phyloP scores from a whole-genome alignment of 768 basidiomycete species.

The Lactarius deliciosus region DNA sequence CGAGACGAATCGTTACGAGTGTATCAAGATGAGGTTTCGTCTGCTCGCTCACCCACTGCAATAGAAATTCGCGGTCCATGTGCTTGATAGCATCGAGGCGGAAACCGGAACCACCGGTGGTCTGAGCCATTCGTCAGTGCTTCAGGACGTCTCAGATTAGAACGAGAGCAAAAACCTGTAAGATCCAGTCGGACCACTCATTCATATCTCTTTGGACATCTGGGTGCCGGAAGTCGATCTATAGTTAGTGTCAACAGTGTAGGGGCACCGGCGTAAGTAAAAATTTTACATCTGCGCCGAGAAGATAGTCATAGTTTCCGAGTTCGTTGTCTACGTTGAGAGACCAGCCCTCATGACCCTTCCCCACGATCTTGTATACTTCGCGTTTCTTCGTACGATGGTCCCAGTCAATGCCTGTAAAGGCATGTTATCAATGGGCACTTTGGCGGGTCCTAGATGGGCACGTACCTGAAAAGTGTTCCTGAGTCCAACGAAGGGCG shows the following conservation, averaged over 20 bases:
- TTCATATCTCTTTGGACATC: constrained; percentile 73
- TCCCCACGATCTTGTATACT: constrained; percentile 71
- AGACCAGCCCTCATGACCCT: constrained; percentile 79
- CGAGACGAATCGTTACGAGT: constrained; percentile 6
- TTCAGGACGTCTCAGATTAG: neutral
- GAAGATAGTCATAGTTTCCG: constrained; percentile 86
- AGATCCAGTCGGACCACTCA: constrained; percentile 77
- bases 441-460: neutral
- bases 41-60: constrained; percentile 57
- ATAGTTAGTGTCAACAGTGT: constrained; percentile 24
- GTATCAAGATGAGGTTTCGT: neutral
- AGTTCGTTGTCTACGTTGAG: constrained; percentile 73
- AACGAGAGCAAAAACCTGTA: constrained; percentile 43
- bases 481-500: constrained; percentile 65
- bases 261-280: neutral
- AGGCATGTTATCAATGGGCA: neutral
- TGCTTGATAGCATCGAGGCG: constrained; percentile 93
- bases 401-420: constrained; percentile 81
- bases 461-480: constrained; percentile 71
- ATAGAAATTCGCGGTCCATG: constrained; percentile 68
- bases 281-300: constrained; percentile 64
- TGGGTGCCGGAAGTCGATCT: constrained; percentile 86
- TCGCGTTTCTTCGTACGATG: constrained; percentile 56
- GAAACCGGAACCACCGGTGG: constrained; percentile 70
- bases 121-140: constrained; percentile 41